Evolutionary conservation across 371 early-diverging fungal genomes (phyloP).

Genomic region (Choanephora cucurbitarum): DNA sequence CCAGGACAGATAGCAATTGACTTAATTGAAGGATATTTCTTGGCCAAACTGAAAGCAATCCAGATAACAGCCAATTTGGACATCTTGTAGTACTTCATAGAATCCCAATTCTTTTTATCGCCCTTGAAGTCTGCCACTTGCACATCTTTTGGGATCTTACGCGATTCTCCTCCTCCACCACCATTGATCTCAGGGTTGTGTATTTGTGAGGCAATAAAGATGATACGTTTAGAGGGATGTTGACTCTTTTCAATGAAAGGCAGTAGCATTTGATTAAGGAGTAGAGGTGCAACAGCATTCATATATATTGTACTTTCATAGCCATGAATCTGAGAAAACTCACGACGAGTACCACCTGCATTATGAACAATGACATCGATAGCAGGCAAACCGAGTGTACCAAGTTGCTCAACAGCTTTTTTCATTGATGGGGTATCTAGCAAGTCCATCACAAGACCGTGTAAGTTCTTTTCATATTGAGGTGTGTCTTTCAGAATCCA

Average conservation of each 20-base stretch:
- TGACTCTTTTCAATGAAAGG: constrained; percentile 25
- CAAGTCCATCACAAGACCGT: constrained; percentile 29
- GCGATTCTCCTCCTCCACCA: constrained; percentile 7
- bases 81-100: constrained; percentile 39
- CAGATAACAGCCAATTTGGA: constrained; percentile 36
- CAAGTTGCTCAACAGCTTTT: constrained; percentile 19
- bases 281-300: constrained; percentile 43
- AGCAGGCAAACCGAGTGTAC: constrained; percentile 17
- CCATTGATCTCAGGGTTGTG: constrained; percentile 36
- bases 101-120: constrained; percentile 22
- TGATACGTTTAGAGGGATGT: constrained; percentile 21
- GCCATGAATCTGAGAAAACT: constrained; percentile 12
- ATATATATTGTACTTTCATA: constrained; percentile 37
- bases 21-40: constrained; percentile 13
- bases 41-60: constrained; percentile 19
- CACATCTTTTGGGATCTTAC: constrained; percentile 20
- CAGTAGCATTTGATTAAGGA: constrained; percentile 26
- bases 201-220: constrained; percentile 39
- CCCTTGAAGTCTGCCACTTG: constrained; percentile 31
- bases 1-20: constrained; percentile 39
- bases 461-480: constrained; percentile 5
- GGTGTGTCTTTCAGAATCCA: constrained; percentile 16
- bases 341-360: constrained; percentile 24
- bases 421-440: constrained; percentile 26
- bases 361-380: constrained; percentile 40